Evolutionary conservation across 2,329 filamentous ascomycete species (phyloP).

Genomic region (Cladophialophora psammophila): DNA sequence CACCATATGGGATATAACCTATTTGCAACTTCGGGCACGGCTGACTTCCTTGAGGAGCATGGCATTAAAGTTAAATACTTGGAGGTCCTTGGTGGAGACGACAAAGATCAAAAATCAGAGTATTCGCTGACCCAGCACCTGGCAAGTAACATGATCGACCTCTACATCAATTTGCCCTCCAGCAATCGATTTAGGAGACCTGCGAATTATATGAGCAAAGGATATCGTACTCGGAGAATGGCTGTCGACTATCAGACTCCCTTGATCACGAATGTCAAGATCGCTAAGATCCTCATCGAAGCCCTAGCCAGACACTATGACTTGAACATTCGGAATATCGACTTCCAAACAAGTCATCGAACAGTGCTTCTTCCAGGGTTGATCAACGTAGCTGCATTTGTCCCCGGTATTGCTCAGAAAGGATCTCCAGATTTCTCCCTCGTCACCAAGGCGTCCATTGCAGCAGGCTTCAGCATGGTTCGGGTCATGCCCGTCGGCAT

Average conservation of each 20-base stretch:
- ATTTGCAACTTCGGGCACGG: constrained; percentile 94
- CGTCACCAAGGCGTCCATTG: constrained; percentile 76
- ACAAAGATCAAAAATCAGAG: constrained; percentile 88
- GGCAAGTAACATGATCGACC: constrained; percentile 95
- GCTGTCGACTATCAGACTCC: constrained; percentile 98
- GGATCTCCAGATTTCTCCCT: constrained; percentile 72
- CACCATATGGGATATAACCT: constrained; percentile 93
- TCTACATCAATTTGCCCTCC: constrained; percentile 99
- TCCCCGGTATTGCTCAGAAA: constrained; percentile 72
- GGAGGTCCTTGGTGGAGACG: constrained; percentile 79
- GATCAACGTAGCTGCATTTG: constrained; percentile 81
- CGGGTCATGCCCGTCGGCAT: constrained; percentile 78
- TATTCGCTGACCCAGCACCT: constrained; percentile 97
- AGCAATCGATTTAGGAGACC: constrained; percentile 96
- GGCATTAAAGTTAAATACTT: constrained; percentile 91
- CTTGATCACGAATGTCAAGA: constrained; percentile 98
- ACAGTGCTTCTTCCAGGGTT: constrained; percentile 76
- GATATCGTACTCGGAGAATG: constrained; percentile 96
- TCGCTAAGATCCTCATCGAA: constrained; percentile 95
- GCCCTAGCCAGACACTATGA: constrained; percentile 89
- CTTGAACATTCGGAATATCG: constrained; percentile 79
- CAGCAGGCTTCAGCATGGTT: constrained; percentile 80
- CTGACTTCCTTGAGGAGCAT: constrained; percentile 94
- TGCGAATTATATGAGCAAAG: constrained; percentile 98
- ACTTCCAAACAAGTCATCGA: constrained; percentile 89